Base-by-base conservation (phyloP, 1,139 yeast species). In the Debaryomyces subglobosus region DNA sequence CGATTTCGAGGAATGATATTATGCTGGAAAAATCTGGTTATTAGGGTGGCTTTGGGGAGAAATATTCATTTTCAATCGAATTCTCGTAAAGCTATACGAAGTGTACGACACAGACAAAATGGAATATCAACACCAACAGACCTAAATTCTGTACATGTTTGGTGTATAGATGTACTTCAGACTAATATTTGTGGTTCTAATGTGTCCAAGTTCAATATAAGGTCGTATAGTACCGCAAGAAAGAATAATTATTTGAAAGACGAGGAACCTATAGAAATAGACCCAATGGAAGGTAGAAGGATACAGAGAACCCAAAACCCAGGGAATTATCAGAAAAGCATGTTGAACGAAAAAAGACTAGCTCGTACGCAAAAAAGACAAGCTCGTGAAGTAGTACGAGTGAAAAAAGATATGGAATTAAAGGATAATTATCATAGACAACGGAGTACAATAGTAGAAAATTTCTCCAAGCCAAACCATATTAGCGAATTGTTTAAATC, bases 361-460 rank as follows among this genome's bases (percentile, higher is more conserved):
- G 43, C 38, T 13, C 29, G 50, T 8, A 25, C 32, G 7, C 30
- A 23, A 6, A 39, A 40, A 16, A 33, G 35, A 32, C 39, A 30
- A 8, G 40, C 46, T 9, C 21, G 39, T n/a, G 37, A 40, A 40
- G 21, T 45, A 23, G 33, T 40, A 9, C 43, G 49, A 27, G 36
- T 48, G 7, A 37, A 47, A 8, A 59, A 57, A 23, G 50, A 49
- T 25, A 42, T 53, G 15, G 42, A 44, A 4, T 41, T 62, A 35
- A 55, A 61, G 1, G 52, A 54, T 9, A 53, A 52, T 23, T 66
- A 56, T 40, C 34, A 45, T 8, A 47, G 45, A 9, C 69, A 65
- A 49, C 39, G 64, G 35, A 43, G 42, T 8, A 56, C 57, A 9
- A 55, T 65, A n/a, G 48, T 61, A 15, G 53, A 57, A 10, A 49